Percentiles rank a stretch among this genome's conserved stretches.
Conservation (phyloP, 208 protist species). For the Trypanosoma mega region DNA sequence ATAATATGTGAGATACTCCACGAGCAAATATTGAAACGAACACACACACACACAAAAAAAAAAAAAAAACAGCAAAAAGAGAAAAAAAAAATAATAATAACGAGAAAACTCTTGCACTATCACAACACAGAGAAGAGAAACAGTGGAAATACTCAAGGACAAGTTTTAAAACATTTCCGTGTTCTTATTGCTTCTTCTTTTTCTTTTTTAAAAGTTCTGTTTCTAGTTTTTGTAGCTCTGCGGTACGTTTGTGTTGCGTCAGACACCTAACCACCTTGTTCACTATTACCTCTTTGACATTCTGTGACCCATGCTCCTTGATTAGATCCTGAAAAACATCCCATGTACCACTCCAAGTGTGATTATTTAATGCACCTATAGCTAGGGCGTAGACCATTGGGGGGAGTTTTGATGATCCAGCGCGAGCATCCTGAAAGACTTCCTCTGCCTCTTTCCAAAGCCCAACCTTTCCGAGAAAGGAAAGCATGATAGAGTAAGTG, state of each 20-base stretch:
- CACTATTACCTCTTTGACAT: conserved; percentile 73
- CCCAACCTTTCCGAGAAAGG: conserved; percentile 64
- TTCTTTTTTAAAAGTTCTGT: conserved; percentile 55
- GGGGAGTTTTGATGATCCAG: conserved; percentile 42
- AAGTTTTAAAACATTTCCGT: too few species aligned
- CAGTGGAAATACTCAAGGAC: too few species aligned
- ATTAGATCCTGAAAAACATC: conserved; percentile 70
- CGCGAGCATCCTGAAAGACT: conserved; percentile 55
- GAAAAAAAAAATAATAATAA: conserved; percentile 18
- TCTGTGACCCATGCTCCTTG: conserved; percentile 51
- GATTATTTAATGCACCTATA: conserved; percentile 51
- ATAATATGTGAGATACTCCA: too few species aligned
- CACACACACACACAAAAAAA: too few species aligned
- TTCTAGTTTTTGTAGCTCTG: conserved; percentile 73
- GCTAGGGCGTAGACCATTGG: conserved; percentile 61
- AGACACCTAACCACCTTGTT: conserved; percentile 74
- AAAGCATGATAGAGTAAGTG: conserved; percentile 77
- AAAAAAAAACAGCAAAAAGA: conserved; percentile 19
- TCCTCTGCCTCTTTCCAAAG: conserved; percentile 58
- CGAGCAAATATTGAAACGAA: too few species aligned
- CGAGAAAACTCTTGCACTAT: conserved; percentile 3
- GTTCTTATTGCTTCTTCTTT: conserved; percentile 66
- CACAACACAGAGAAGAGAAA: conserved; percentile 11
- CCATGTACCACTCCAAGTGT: conserved; percentile 70
- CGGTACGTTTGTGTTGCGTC: conserved; percentile 55